Percentiles rank a stretch among this genome's conserved stretches.
Evolutionary conservation across 148 eudicot genomes (phyloP).

Genomic region (Arbutus unedo): DNA sequence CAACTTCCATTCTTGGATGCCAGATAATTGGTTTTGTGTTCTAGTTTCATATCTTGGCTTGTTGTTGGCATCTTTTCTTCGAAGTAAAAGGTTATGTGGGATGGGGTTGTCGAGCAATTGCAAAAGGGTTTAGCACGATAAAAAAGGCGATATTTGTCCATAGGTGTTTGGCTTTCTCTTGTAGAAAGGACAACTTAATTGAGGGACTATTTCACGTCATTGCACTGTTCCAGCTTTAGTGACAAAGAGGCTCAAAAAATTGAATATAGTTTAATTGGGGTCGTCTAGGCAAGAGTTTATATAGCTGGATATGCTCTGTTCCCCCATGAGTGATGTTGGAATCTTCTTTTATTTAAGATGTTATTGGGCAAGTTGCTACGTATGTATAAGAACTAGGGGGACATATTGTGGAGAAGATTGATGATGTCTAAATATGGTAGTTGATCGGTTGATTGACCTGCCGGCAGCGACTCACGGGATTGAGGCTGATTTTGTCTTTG

Average conservation of each 20-base stretch:
- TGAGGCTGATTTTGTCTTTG: not conserved
- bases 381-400: not conserved
- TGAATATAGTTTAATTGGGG: not conserved
- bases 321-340: not conserved
- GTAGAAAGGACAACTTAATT: not conserved
- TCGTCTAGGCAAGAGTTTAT: not conserved
- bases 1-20: not conserved
- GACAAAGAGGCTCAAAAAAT: not conserved
- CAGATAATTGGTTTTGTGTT: not conserved
- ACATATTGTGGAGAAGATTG: not conserved
- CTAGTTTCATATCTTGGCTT: not conserved
- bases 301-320: not conserved
- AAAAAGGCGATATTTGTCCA: not conserved
- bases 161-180: not conserved
- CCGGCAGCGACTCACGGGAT: not conserved
- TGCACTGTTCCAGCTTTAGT: not conserved
- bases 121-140: not conserved
- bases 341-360: not conserved
- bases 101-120: not conserved
- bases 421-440: no score
- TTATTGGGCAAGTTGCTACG: not conserved
- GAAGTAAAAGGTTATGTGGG: not conserved
- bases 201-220: not conserved
- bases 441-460: not conserved
- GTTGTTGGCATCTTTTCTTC: not conserved